Conservation (phyloP, 192 early-diverging fungal genomes). For the Gamsiella multidivaricata region DNA sequence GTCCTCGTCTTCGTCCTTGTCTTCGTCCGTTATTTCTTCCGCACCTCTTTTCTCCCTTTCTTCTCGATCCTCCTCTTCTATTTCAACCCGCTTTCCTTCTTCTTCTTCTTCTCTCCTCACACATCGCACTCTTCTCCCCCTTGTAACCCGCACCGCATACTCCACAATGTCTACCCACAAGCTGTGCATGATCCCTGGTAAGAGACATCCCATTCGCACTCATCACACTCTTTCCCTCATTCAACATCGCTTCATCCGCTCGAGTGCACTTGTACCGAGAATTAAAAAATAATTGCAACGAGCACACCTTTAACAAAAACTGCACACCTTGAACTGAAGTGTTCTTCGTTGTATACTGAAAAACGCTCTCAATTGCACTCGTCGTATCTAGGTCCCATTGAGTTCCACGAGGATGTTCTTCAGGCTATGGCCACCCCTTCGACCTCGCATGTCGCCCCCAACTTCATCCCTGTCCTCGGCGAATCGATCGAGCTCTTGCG, state of each 20-base stretch:
- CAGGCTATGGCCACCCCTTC: conserved; percentile 88
- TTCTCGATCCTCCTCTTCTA: neutral
- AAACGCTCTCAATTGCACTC: no score
- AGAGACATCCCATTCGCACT: neutral
- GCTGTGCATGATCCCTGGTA: conserved; percentile 96
- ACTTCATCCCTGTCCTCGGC: conserved; percentile 90
- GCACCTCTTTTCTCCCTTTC: neutral
- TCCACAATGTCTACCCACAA: conserved; percentile 66
- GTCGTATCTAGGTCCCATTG: conserved; percentile 87
- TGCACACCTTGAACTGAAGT: neutral
- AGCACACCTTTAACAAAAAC: no score
- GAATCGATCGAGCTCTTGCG: conserved; percentile 87
- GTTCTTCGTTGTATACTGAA: no score
- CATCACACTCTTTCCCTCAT: neutral
- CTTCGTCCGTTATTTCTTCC: conserved; percentile 6
- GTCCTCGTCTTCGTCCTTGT: neutral
- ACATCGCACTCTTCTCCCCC: conserved; percentile 2
- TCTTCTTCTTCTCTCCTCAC: conserved; percentile 5
- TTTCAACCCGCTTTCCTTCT: conserved; percentile 5
- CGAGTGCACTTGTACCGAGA: no score
- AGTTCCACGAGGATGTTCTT: conserved; percentile 91
- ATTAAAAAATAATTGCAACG: no score
- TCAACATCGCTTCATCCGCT: no score
- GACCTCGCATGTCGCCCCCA: conserved; percentile 91
- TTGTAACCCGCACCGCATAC: conserved; percentile 17